Conservation (phyloP, 768 basidiomycete genomes). For the Agaricus blazei region DNA sequence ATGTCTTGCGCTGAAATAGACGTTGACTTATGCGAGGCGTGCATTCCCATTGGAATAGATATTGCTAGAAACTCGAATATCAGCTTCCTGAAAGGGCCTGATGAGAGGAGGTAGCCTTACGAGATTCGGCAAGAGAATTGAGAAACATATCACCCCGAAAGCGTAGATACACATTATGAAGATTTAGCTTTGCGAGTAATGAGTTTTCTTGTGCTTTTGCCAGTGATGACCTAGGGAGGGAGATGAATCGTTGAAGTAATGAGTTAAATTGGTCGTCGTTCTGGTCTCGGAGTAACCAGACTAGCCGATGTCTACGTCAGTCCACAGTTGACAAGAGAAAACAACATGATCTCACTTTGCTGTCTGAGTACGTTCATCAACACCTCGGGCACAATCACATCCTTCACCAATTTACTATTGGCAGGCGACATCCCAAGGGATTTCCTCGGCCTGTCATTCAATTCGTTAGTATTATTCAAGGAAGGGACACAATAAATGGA, state of each 20-base stretch:
- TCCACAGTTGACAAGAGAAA: background rate
- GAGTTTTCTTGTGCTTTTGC: conserved; percentile 70
- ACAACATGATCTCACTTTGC: conserved; percentile 46
- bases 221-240: conserved; percentile 49
- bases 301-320: conserved; percentile 26
- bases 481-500: no score
- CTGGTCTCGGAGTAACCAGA: conserved; percentile 63
- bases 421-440: conserved; percentile 34
- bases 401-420: conserved; percentile 22
- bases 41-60: conserved; percentile 77
- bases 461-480: background rate
- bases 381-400: conserved; percentile 55
- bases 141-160: conserved; percentile 87
- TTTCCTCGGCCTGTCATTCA: conserved; percentile 32
- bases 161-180: conserved; percentile 71
- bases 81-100: background rate
- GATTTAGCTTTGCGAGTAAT: conserved; percentile 70
- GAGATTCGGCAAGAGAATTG: conserved; percentile 86
- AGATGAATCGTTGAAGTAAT: conserved; percentile 53
- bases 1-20: conserved; percentile 52
- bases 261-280: conserved; percentile 44
- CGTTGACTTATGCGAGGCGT: conserved; percentile 31
- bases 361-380: conserved; percentile 59
- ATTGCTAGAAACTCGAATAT: conserved; percentile 47
- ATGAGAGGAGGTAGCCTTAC: conserved; percentile 39